These are phyloP conservation scores for Phytophthora nicotianae DNA, from an alignment of 352 stramenopile genomes.

Conservation along the genomic window DNA sequence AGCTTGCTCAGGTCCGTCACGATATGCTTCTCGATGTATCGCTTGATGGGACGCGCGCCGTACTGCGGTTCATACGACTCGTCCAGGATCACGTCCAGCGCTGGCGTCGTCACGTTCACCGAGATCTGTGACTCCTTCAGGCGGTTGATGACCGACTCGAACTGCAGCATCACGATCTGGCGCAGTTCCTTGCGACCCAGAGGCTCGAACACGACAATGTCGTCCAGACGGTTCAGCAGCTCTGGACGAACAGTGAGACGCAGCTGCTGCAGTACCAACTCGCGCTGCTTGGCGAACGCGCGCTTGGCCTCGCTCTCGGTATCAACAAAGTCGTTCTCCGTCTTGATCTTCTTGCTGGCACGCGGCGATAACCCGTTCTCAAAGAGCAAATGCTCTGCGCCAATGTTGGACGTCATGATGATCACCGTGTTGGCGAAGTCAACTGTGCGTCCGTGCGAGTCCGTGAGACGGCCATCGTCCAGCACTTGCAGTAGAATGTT, in stretches of 20 bases:
- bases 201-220: constrained; percentile 97
- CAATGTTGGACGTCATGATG: constrained; percentile 98
- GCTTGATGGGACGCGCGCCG: constrained; percentile 95
- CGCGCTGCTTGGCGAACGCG: constrained; percentile 59
- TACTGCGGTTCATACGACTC: constrained; percentile 94
- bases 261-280: constrained; percentile 89
- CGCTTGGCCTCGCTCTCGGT: constrained; percentile 34
- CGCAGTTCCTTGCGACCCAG: constrained; percentile 89
- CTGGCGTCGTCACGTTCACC: constrained; percentile 75
- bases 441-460: constrained; percentile 95
- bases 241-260: constrained; percentile 92
- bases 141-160: constrained; percentile 86
- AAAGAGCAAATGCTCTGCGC: constrained; percentile 90
- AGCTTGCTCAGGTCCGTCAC: constrained; percentile 90
- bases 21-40: constrained; percentile 95
- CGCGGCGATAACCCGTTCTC: constrained; percentile 50
- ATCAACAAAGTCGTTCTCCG: constrained; percentile 34
- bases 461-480: constrained; percentile 97
- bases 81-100: constrained; percentile 92
- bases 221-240: constrained; percentile 96
- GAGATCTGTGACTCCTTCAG: constrained; percentile 75
- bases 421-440: constrained; percentile 98
- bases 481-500: constrained; percentile 97
- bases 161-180: constrained; percentile 93
- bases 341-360: constrained; percentile 67